Evolutionary conservation across 2,329 filamentous ascomycete genomes (phyloP).

Genomic region (Ophiocordyceps robertsii): DNA sequence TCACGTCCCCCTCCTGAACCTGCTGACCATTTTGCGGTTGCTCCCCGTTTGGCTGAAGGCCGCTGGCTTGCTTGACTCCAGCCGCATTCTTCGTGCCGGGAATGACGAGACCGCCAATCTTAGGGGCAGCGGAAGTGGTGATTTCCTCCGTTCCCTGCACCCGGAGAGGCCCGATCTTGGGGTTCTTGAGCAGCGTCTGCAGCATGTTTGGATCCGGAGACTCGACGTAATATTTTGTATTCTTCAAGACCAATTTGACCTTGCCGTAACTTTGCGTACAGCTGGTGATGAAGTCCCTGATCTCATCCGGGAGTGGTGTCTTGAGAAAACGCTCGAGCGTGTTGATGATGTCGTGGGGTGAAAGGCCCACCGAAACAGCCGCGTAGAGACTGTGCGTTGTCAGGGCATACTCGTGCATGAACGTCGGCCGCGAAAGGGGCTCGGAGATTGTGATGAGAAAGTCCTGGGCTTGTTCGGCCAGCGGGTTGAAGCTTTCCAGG

Average conservation of each 20-base stretch:
- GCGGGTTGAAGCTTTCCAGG: slow-evolving; percentile 82
- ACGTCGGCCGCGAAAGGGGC: slow-evolving; percentile 76
- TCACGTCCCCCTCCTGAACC: slow-evolving; percentile 52
- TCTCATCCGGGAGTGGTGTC: slow-evolving; percentile 68
- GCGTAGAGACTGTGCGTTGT: slow-evolving; percentile 91
- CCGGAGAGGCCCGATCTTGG: slow-evolving; percentile 65
- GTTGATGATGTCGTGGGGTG: slow-evolving; percentile 78
- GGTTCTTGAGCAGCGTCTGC: slow-evolving; percentile 74
- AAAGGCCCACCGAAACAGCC: slow-evolving; percentile 86
- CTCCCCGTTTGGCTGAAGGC: slow-evolving; percentile 17
- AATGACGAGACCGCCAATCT: slow-evolving; percentile 79
- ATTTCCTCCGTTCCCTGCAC: slow-evolving; percentile 61
- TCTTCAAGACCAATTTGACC: slow-evolving; percentile 86
- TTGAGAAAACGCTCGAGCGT: slow-evolving; percentile 83
- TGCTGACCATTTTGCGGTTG: slow-evolving; percentile 34
- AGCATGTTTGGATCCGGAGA: slow-evolving; percentile 79
- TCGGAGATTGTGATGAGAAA: slow-evolving; percentile 95
- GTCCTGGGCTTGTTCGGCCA: slow-evolving; percentile 78
- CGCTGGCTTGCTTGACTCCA: slow-evolving; percentile 61
- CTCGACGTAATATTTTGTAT: slow-evolving; percentile 90
- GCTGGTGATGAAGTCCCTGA: slow-evolving; percentile 62
- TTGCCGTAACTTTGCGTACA: slow-evolving; percentile 90
- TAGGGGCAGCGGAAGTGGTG: slow-evolving; percentile 69
- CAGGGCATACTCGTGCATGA: slow-evolving; percentile 86
- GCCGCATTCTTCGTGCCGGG: slow-evolving; percentile 89